Percentiles rank a stretch among this genome's conserved stretches.
Evolutionary conservation across 1,284 basidiomycete genomes (phyloP).

Genomic region (Gyrodon tennesseensis): DNA sequence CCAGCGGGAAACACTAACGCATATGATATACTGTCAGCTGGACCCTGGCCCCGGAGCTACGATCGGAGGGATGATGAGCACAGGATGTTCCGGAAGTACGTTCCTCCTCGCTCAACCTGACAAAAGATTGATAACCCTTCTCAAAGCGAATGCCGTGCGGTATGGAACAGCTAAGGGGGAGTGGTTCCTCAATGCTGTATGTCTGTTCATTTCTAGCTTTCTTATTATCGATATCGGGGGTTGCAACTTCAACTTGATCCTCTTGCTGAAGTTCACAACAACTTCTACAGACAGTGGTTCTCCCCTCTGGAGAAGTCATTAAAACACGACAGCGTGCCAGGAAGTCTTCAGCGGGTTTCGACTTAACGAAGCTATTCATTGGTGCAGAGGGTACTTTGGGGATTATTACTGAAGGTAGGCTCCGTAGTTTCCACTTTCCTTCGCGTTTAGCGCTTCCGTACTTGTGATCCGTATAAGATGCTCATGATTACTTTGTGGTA

Average conservation of each 20-base stretch:
- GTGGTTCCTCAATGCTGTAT: constrained; percentile 79
- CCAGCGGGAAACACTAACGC: background rate
- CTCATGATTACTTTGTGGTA: constrained; percentile 12
- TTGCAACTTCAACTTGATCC: background rate
- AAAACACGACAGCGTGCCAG: constrained; percentile 84
- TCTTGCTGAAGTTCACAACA: constrained; percentile 15
- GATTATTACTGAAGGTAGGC: constrained; percentile 82
- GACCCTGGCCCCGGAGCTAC: constrained; percentile 81
- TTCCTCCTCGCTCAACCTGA: constrained; percentile 9
- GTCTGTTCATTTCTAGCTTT: constrained; percentile 13
- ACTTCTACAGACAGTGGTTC: constrained; percentile 72
- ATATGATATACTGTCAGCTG: constrained; percentile 49
- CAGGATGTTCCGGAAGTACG: constrained; percentile 76
- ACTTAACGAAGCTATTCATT: constrained; percentile 89
- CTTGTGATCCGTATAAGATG: background rate
- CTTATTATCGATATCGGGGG: background rate
- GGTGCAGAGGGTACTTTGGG: constrained; percentile 95
- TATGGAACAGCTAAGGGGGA: constrained; percentile 86
- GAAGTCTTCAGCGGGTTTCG: constrained; percentile 91
- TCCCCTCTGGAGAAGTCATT: constrained; percentile 90
- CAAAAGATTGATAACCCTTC: constrained; percentile 7
- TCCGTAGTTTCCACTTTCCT: background rate
- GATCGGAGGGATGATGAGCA: constrained; percentile 91
- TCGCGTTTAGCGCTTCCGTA: background rate
- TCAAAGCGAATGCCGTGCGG: constrained; percentile 78